Base-by-base conservation (phyloP, 202 grass and related monocot genomes). In the Schoenoplectus tabernaemontani region DNA sequence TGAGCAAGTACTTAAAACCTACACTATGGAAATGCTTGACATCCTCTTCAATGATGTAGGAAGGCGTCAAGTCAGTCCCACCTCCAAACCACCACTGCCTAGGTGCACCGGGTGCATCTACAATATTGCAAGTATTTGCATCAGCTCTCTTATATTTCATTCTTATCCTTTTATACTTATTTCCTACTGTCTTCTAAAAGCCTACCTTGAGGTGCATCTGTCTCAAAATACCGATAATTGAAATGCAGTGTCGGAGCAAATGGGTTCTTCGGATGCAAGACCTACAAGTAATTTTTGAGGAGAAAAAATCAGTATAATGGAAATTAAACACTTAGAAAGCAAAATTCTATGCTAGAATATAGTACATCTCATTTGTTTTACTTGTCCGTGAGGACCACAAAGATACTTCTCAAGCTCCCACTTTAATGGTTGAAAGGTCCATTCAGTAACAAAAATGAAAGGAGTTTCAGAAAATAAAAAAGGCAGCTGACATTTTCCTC, bases 31-130 rank as follows among this genome's bases (percentile, higher is more conserved):
- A 98, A 90, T 94, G 95, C 64, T 98, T 98, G 42, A 98, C 95
- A 76, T 98, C 95, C 72, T 66, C 96, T 89, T 99, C 96, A 64
- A 96, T 87, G 60, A 99, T 80, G 81, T 99, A 99, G 9, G 90
- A 88, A 77, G 96, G 96, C 64, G 96, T 99, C 85, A 99, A 83
- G 81, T 99, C 92, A 85, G 96, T 99, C 62, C 96, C 96, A 82
- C 96, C 96, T 32, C 96, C 96, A 46, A 99, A 99, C 96, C 96
- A 99, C 96, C 96, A 99, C 67, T 90, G 90, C 28, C 90, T 96
- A 22, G 96, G 96, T 69, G 87, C 90, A 76, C 90, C 92, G 82
- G 92, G 90, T 70, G 78, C 71, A 87, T 96, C 94, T 97, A 85
- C 56, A 90, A 23, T 32, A 44, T 33, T 80, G 30, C 42, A 50